Conservation (phyloP, 2,329 filamentous ascomycete species). For the Hypoxylon sp. region DNA sequence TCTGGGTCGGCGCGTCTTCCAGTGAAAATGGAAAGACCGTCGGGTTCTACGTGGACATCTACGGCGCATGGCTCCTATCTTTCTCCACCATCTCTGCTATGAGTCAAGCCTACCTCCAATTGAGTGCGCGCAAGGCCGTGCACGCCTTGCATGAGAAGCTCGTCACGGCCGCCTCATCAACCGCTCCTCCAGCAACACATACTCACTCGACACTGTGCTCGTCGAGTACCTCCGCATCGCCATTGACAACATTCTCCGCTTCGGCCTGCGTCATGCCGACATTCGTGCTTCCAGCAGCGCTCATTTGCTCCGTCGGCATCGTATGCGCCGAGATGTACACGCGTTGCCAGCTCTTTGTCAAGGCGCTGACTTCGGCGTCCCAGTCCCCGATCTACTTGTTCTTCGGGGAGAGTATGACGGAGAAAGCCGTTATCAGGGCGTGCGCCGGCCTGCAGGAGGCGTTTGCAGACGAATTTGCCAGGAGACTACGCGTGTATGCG, state of each 20-base stretch:
- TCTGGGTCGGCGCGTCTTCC: not conserved
- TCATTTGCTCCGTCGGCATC: not conserved
- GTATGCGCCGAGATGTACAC: not conserved
- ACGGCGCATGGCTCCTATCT: not conserved
- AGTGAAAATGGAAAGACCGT: not conserved
- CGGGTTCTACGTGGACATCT: not conserved
- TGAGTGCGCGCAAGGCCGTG: not conserved
- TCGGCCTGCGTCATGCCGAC: not conserved
- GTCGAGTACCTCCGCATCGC: not conserved
- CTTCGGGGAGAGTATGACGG: not conserved
- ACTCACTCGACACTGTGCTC: not conserved
- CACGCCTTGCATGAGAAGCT: conserved; percentile 1
- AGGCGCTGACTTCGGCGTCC: not conserved
- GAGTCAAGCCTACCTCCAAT: not conserved
- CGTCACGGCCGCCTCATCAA: not conserved
- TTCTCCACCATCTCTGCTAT: not conserved
- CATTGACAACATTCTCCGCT: not conserved
- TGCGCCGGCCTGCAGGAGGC: not conserved
- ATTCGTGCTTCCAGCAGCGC: not conserved
- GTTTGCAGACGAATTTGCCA: not conserved
- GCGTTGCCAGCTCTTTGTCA: not conserved
- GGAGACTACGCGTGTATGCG: not conserved
- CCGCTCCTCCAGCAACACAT: not conserved
- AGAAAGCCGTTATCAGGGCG: not conserved
- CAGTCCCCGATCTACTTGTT: not conserved